Evolutionary conservation across 345 rosid genomes (phyloP).

Genomic region (Sonneratia caseolaris): DNA sequence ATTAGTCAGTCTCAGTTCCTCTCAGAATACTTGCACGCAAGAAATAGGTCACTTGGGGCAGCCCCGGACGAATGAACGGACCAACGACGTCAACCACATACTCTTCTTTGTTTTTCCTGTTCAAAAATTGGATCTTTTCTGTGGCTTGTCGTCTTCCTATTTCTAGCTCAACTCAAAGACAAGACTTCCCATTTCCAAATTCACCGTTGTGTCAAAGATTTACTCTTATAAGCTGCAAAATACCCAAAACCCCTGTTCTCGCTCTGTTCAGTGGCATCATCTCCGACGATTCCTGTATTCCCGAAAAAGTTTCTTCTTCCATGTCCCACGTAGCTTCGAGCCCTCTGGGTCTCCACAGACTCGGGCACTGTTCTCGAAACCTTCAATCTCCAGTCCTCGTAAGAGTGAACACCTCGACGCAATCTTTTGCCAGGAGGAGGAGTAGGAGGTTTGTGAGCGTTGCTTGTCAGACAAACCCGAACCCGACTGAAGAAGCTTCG

Average conservation of each 20-base stretch:
- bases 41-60: too few relatives aligned
- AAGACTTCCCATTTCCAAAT: neutral
- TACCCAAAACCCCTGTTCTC: neutral
- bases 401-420: slow-evolving; percentile 8
- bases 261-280: neutral
- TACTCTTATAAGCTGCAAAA: neutral
- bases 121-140: neutral
- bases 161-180: neutral
- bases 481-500: slow-evolving; percentile 21
- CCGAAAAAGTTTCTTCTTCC: slow-evolving; percentile 1
- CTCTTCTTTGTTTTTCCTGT: neutral
- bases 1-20: too few relatives aligned
- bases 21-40: too few relatives aligned
- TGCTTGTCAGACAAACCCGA: slow-evolving; percentile 34
- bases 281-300: neutral
- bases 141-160: neutral
- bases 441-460: slow-evolving; percentile 18
- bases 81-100: neutral
- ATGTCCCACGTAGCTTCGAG: slow-evolving; percentile 34
- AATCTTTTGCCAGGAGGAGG: neutral
- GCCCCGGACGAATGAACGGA: neutral
- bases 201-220: neutral
- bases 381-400: slow-evolving; percentile 4
- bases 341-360: slow-evolving; percentile 28
- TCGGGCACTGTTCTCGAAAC: slow-evolving; percentile 20